Evolutionary conservation across 2,329 filamentous ascomycete genomes (phyloP), one percentile per base, ranked within the genome.

Genomic region (Aaosphaeria pasadenensis): DNA sequence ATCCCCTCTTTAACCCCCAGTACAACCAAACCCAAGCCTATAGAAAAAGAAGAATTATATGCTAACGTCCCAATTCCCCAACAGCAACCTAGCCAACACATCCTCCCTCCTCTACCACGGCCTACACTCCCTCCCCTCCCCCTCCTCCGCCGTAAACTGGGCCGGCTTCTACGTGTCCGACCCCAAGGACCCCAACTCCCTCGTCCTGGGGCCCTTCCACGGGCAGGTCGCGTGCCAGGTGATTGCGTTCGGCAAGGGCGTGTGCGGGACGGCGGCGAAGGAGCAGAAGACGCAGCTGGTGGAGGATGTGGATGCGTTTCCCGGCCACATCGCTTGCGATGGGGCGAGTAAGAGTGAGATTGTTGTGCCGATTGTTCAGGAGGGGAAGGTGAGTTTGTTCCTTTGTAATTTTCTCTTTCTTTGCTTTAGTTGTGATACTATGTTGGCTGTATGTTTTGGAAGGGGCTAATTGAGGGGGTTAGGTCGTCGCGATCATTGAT

Each of bases 271-370:
- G 5, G 87, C 88, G 0, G 88, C 87, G 1, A 63, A 77, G 28
- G 78, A 74, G 4, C 70, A 71, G 40, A 64, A 71, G 50, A 91
- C 88, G 7, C 86, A 89, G 71, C 66, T 91, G 2, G 76, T 79
- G 0, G 71, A 75, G 9, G 84, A 94, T 66, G 88, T 94, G 6
- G 84, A 89, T 39, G 63, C 72, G 44, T 92, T 92, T 61, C 86
- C 87, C 0, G 88, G 87, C 2, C 89, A 92, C 65, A 91, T 94
- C 62, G 88, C 89, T 7, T 92, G 89, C 66, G 89, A 94, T 67
- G 81, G 82, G 4, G 85, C 83, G 48, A 89, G 83, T 60, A 81
- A 76, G 72, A 91, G 88, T 64, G 89, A 94, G 74, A 85, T 94
- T 64, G 89, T 94, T 13, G 88, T 92, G 43, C 89, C 89, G 2